phyloP scores from a whole-genome alignment of 257 asterid species.

The Buddleja alternifolia region DNA sequence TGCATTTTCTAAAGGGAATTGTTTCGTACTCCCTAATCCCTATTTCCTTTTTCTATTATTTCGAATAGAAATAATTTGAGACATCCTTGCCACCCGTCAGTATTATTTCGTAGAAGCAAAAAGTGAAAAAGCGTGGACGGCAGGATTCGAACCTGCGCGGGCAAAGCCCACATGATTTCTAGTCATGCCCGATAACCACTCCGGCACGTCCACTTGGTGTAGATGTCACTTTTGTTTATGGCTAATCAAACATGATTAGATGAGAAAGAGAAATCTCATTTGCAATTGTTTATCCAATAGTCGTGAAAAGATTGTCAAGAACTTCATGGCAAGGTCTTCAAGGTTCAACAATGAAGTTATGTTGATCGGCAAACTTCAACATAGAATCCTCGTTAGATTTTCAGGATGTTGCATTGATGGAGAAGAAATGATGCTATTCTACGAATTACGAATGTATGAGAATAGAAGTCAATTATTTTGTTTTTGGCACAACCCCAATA shows the following conservation, averaged over 20 bases:
- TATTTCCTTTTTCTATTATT: too few relatives aligned
- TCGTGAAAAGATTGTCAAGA: constrained; percentile 49
- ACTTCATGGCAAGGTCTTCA: constrained; percentile 45
- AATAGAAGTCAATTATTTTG: constrained; percentile 46
- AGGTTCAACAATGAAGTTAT: constrained; percentile 37
- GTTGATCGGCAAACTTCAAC: constrained; percentile 51
- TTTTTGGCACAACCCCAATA: too few relatives aligned
- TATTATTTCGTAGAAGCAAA: background rate
- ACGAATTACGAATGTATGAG: too few relatives aligned
- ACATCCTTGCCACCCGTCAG: too few relatives aligned
- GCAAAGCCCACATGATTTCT: constrained; percentile 99
- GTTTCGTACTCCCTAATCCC: too few relatives aligned
- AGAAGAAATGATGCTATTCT: constrained; percentile 48
- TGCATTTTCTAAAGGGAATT: too few relatives aligned
- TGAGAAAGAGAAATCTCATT: too few relatives aligned
- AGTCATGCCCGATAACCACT: constrained; percentile 99
- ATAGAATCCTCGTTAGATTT: constrained; percentile 47
- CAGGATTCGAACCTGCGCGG: constrained; percentile 99
- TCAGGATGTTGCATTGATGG: constrained; percentile 47
- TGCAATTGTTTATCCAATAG: too few relatives aligned
- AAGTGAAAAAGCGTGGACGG: constrained; percentile 68
- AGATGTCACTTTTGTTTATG: too few relatives aligned
- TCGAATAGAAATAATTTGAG: too few relatives aligned
- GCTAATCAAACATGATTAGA: too few relatives aligned
- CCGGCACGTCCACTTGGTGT: constrained; percentile 99